Percentiles rank a stretch among this genome's conserved stretches.
Conservation (phyloP, 73 alveolate species). For the Paramecium primaurelia region DNA sequence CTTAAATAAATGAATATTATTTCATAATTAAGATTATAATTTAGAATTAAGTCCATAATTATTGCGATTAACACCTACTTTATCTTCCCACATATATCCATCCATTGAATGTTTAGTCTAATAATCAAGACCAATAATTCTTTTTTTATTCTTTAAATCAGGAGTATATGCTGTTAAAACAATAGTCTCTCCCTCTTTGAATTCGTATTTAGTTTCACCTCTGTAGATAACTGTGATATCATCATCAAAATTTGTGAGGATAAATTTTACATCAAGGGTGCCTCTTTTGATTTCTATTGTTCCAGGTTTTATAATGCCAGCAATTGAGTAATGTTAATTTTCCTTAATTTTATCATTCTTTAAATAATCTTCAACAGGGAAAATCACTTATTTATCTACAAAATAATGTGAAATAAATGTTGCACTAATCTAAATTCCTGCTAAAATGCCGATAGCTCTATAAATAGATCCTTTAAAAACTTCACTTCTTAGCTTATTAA, state of each 20-base stretch:
- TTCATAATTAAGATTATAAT: conserved; percentile 6
- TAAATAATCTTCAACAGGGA: conserved; percentile 57
- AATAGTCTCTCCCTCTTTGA: conserved; percentile 61
- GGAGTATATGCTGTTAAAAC: conserved; percentile 56
- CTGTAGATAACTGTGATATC: conserved; percentile 36
- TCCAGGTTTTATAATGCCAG: conserved; percentile 53
- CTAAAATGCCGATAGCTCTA: conserved; percentile 53
- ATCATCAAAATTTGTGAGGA: conserved; percentile 55
- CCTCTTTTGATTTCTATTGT: conserved; percentile 48
- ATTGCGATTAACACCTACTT: conserved; percentile 48
- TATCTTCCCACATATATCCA: conserved; percentile 50
- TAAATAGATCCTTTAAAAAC: conserved; percentile 50
- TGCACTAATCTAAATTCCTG: conserved; percentile 49
- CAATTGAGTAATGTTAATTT: conserved; percentile 19
- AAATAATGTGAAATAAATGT: conserved; percentile 23
- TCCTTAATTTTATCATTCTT: conserved; percentile 26
- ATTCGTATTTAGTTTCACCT: conserved; percentile 61
- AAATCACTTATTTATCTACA: conserved; percentile 48
- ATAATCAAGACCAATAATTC: conserved; percentile 49
- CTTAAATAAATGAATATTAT: conserved; percentile 18
- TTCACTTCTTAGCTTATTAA: neutral
- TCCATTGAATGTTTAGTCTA: conserved; percentile 64
- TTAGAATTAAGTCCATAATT: conserved; percentile 53
- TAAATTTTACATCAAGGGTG: conserved; percentile 23
- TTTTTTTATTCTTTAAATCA: conserved; percentile 45